Evolutionary conservation across 768 basidiomycete species (phyloP).

Genomic region (Tulasnella sp.): DNA sequence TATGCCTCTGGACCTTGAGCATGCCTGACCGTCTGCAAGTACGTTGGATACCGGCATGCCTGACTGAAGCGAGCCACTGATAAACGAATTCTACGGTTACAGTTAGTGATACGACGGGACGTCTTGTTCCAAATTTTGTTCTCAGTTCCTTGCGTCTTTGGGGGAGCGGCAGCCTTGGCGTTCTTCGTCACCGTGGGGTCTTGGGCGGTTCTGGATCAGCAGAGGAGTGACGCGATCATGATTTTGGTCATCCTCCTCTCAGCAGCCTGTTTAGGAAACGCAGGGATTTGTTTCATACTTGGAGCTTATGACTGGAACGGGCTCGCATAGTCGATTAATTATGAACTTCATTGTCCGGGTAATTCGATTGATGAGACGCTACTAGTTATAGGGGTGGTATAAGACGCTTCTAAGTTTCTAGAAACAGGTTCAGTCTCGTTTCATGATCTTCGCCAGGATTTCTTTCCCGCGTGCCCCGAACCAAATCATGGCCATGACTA

Average conservation of each 20-base stretch:
- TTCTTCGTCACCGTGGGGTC: constrained; percentile 25
- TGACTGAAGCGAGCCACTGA: background rate
- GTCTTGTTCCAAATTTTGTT: background rate
- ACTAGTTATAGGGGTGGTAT: background rate
- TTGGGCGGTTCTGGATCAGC: constrained; percentile 11
- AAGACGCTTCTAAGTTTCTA: background rate
- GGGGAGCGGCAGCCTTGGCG: constrained; percentile 17
- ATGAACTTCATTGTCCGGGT: background rate
- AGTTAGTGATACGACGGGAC: background rate
- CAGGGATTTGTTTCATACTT: constrained; percentile 12
- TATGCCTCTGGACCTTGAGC: constrained; percentile 23
- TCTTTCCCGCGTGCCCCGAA: constrained; percentile 24
- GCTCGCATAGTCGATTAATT: background rate
- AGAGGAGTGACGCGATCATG: background rate
- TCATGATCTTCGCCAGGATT: constrained; percentile 11
- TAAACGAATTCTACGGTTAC: background rate
- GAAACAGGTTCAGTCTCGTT: background rate
- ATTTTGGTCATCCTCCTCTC: constrained; percentile 19
- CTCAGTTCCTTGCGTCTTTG: constrained; percentile 14
- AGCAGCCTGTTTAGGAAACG: constrained; percentile 9
- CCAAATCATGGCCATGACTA: constrained; percentile 36
- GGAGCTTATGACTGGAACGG: background rate
- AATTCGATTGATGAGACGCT: background rate
- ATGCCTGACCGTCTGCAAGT: constrained; percentile 8
- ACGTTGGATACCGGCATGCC: background rate